A percentile compares a stretch with the other conserved stretches of the same genome.
Evolutionary conservation across 164 flowering plant genomes (phyloP).

Genomic region (Nymphaea colorata): DNA sequence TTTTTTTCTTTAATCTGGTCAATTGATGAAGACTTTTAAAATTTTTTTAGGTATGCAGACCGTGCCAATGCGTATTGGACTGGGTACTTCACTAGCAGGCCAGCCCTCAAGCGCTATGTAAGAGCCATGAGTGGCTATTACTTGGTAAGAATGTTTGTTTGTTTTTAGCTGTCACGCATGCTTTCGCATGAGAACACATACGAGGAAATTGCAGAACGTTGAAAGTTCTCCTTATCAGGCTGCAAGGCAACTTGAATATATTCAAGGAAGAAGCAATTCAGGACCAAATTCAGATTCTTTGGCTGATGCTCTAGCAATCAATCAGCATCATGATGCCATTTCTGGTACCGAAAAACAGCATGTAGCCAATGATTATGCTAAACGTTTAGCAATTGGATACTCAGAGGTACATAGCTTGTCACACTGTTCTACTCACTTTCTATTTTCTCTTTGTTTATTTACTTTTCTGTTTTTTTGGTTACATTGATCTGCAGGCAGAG

Average conservation of each 20-base stretch:
- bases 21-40: not conserved
- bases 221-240: conserved; percentile 34
- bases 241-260: conserved; percentile 81
- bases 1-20: not conserved
- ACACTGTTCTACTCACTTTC: not conserved
- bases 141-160: conserved; percentile 35
- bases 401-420: conserved; percentile 34
- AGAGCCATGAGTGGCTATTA: conserved; percentile 80
- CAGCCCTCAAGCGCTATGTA: conserved; percentile 77
- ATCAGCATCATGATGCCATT: conserved; percentile 99
- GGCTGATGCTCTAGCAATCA: conserved; percentile 90
- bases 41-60: conserved; percentile 72
- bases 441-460: not conserved
- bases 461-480: not conserved
- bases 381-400: conserved; percentile 68
- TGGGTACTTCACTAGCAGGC: conserved; percentile 89
- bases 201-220: not conserved
- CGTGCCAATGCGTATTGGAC: conserved; percentile 89
- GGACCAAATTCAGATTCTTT: conserved; percentile 62
- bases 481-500: conserved; percentile 49
- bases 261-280: conserved; percentile 45
- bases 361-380: conserved; percentile 90
- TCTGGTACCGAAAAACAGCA: conserved; percentile 89
- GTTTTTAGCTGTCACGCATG: not conserved
- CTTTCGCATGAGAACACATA: not conserved